Conservation (phyloP, 257 asterid genomes). For the Ilex asprella region DNA sequence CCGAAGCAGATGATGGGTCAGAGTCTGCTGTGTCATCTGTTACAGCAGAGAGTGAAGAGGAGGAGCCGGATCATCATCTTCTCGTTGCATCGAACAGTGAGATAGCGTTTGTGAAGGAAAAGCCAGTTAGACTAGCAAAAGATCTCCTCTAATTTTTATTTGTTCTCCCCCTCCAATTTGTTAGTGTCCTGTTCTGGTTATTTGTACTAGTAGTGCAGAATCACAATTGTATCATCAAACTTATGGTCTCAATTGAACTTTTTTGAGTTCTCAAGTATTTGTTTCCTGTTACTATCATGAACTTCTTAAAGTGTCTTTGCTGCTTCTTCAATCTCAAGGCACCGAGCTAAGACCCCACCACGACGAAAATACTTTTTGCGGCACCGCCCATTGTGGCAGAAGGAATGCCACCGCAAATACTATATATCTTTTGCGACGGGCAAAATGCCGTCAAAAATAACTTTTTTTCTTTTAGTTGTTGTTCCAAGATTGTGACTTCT, state of each 20-base stretch:
- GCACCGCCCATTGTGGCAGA: too few relatives aligned
- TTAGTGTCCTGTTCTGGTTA: slow-evolving; percentile 2
- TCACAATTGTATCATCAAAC: not conserved
- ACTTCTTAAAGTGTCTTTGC: too few relatives aligned
- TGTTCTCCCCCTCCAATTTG: not conserved
- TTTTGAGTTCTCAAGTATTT: not conserved
- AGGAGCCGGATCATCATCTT: slow-evolving; percentile 63
- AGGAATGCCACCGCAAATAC: too few relatives aligned
- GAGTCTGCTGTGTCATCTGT: slow-evolving; percentile 40
- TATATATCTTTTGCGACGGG: too few relatives aligned
- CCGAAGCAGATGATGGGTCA: slow-evolving; percentile 41
- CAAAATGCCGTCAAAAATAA: too few relatives aligned
- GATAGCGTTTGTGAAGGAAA: slow-evolving; percentile 65
- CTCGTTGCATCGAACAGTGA: slow-evolving; percentile 51
- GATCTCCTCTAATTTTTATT: slow-evolving; percentile 41
- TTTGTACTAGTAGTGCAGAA: slow-evolving; percentile 27
- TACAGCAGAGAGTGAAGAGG: slow-evolving; percentile 47
- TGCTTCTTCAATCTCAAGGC: too few relatives aligned
- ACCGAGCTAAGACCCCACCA: too few relatives aligned
- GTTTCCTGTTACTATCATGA: not conserved
- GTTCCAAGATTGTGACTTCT: too few relatives aligned
- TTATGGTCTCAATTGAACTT: not conserved
- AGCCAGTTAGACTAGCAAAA: slow-evolving; percentile 67
- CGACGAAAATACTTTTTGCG: too few relatives aligned
- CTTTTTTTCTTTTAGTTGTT: too few relatives aligned